Base-by-base conservation (phyloP, 805 yeast genomes). In the Ogataea henricii region DNA sequence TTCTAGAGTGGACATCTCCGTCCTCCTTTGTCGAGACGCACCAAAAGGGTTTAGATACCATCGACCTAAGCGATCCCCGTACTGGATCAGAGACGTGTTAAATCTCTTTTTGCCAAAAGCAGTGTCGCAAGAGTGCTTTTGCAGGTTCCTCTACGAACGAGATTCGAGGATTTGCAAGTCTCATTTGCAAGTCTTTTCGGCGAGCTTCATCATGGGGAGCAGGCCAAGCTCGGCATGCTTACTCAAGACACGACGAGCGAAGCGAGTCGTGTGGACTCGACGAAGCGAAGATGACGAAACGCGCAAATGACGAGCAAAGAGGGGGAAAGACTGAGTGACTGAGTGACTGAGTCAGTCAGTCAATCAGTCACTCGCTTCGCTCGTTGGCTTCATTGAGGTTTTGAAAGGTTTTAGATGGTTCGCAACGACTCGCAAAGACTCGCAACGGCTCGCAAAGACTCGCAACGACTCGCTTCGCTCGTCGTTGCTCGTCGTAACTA, bases 1-100 rank as follows among this genome's bases (percentile, higher is more conserved):
- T 77, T 2, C 66, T 94, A 29, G 96, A 92, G 63, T 92, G 98
- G 99, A 69, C 81, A 1, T 60, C 79, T 23, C 90, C 94, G 0
- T 21, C 55, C 27, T 8, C 49, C 38, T 13, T 63, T 52, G 20
- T 45, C 49, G 45, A 62, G 65, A 14, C 60, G 66, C 32, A 58
- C 63, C 3, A 57, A 55, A 18, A 57, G 40, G 25, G 47, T 37
- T 89, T 77, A 62, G 74, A 78, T 33, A 78, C 89, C 0, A 71
- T 92, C 3, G 69, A 94, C 0, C 67, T 89, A 3, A 86, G 96
- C 18, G 99, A 92, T 65, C 97, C 97, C 97, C 97, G 1, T 62
- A 64, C 13, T 79, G 87, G 81, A 81, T 92, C 1, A 77, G 78
- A 5, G 65, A 78, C 41, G 83, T 87, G 76, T 68, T 90, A 5